Percentiles rank a stretch among this genome's conserved stretches.
These are phyloP conservation scores for Fomitopsis palustris DNA, from an alignment of 1,284 basidiomycete genomes.

Conservation along the genomic window DNA sequence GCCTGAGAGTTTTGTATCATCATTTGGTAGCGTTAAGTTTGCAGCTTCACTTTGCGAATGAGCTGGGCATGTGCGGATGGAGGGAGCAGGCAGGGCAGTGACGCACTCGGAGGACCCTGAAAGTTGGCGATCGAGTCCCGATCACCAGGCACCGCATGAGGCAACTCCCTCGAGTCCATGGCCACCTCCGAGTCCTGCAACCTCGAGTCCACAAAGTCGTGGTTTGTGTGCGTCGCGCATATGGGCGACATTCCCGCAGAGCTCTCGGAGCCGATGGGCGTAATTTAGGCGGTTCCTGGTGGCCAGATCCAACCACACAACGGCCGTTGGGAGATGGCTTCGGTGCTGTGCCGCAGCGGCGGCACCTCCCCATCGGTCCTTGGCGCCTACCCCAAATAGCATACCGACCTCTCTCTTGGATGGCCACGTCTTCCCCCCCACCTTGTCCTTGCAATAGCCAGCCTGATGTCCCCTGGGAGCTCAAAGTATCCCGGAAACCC, in stretches of 20 bases:
- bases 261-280: no score
- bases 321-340: not conserved
- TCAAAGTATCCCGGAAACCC: not conserved
- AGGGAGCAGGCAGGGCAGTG: not conserved
- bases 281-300: no score
- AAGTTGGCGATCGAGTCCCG: not conserved
- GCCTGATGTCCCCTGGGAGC: not conserved
- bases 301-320: not conserved
- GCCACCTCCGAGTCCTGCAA: no score
- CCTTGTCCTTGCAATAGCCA: not conserved
- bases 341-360: not conserved
- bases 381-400: not conserved
- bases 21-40: no score
- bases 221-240: no score
- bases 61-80: no score
- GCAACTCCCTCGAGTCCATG: no score
- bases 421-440: not conserved
- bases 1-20: no score
- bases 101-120: no score
- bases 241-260: no score
- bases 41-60: no score
- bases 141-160: not conserved
- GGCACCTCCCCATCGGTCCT: not conserved
- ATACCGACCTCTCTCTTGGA: not conserved
- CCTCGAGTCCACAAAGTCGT: no score